Base-by-base conservation (phyloP, 164 flowering plant genomes). In the Cinnamomum chago region DNA sequence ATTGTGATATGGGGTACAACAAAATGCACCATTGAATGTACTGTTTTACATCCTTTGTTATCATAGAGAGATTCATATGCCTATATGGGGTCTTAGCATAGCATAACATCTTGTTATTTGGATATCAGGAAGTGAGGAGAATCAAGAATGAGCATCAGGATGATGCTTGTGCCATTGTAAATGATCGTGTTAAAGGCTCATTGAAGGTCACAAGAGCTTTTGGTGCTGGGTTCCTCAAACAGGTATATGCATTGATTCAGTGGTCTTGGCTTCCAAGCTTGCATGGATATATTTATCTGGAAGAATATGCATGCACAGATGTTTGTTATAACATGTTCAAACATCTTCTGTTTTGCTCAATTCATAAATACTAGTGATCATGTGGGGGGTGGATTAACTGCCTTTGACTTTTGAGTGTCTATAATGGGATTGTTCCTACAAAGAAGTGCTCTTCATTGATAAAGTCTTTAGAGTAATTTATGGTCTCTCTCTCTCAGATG, bases 191-290 rank as follows among this genome's bases (percentile, higher is more conserved):
- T 47, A 94, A 94, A 73, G 97, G 98, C 55, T 90, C 90, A 17
- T 79, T 94, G 85, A 94, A 94, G 85, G 95, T 92, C 80, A 94
- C 98, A 20, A 82, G 98, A 22, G 98, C 98, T 28, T 94, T 94
- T 65, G 98, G 98, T 1, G 97, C 95, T 28, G 98, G 98, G 18
- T 94, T 87, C 80, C 94, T 94, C 73, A 94, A 94, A 79, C 95
- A 94, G 91, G 97, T 93, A 82, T 5, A 67, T 13, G 20, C 30
- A 5, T 11, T 27, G 47, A 28, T 30, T 28, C 33, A 30, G 47
- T 28, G 35, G 18, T 13, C 15, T 30, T 25, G 6, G 47, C 69
- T 27, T 30, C 28, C 67, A 64, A 22, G 25, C 30, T 64, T 64
- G 11, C 10, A 64, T 25, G 23, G 25, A 64, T 25, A 64, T 9